These are phyloP conservation scores for Cornus kousa DNA, from an alignment of 148 eudicot genomes.

Conservation along the genomic window DNA sequence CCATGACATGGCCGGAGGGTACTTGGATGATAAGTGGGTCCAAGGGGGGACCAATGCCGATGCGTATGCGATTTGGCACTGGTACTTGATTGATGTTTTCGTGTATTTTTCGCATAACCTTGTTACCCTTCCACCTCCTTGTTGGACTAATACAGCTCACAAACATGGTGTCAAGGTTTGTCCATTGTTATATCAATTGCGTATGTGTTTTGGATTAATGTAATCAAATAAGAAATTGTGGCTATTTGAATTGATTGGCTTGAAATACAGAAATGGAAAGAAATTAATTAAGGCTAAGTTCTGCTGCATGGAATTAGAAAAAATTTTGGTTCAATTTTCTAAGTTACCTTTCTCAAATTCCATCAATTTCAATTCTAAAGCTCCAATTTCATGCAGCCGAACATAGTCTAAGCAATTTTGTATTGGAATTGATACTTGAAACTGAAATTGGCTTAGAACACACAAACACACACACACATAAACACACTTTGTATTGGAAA, in stretches of 20 bases:
- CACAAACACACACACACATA: no score
- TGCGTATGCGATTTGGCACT: slow-evolving; percentile 91
- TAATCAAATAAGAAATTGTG: not conserved
- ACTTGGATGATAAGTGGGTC: slow-evolving; percentile 75
- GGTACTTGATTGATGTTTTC: slow-evolving; percentile 96
- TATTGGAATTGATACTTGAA: no score
- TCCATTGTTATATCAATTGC: not conserved
- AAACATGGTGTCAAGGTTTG: slow-evolving; percentile 84
- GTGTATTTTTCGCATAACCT: slow-evolving; percentile 86
- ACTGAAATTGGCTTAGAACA: no score
- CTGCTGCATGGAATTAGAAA: no score
- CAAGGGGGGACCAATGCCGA: slow-evolving; percentile 71
- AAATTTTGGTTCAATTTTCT: no score
- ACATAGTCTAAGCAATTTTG: no score
- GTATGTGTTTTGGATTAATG: not conserved
- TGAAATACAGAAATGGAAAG: not conserved
- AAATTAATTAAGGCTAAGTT: not conserved
- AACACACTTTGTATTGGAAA: not conserved
- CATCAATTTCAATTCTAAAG: no score
- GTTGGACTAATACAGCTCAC: slow-evolving; percentile 89
- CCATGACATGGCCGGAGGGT: slow-evolving; percentile 96
- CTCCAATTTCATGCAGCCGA: no score
- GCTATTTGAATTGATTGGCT: not conserved
- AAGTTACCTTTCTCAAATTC: no score
- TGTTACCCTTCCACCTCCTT: slow-evolving; percentile 92